Percentiles rank a stretch among this genome's conserved stretches.
Evolutionary conservation across 306 rosid genomes (phyloP).

Genomic region (Rubus idaeus): DNA sequence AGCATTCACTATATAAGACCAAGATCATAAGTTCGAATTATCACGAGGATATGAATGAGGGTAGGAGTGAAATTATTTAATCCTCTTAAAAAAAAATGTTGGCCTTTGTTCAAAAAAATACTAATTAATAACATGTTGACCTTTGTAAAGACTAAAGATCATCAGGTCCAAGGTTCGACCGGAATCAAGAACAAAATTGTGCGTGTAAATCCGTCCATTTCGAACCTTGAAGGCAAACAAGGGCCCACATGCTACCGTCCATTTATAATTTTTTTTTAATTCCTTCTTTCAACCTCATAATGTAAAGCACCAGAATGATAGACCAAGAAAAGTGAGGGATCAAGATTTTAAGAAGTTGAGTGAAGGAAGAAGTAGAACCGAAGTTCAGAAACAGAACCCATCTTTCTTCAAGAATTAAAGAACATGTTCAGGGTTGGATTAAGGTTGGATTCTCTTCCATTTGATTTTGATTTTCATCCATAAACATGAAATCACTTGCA

Average conservation of each 20-base stretch:
- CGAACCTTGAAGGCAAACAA: background rate
- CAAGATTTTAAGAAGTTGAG: background rate
- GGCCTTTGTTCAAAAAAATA: too few species aligned
- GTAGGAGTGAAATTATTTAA: too few species aligned
- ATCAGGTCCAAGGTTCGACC: too few species aligned
- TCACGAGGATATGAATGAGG: too few species aligned
- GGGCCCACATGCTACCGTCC: background rate
- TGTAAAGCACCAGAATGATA: background rate
- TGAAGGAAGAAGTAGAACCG: background rate
- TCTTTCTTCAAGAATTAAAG: background rate
- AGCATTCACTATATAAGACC: too few species aligned
- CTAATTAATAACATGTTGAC: too few species aligned
- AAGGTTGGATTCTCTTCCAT: slow-evolving; percentile 14
- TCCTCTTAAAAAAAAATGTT: too few species aligned
- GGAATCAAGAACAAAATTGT: background rate
- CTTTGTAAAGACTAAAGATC: too few species aligned
- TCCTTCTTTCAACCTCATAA: background rate
- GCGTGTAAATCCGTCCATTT: too few species aligned
- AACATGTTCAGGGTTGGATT: slow-evolving; percentile 4
- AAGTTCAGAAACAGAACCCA: background rate
- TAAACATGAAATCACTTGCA: background rate
- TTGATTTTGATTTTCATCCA: too few species aligned
- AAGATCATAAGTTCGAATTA: too few species aligned
- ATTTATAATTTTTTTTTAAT: background rate
- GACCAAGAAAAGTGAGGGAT: background rate